phyloP scores from a whole-genome alignment of 2,329 filamentous ascomycete genomes.

The Sclerotinia trifoliorum region DNA sequence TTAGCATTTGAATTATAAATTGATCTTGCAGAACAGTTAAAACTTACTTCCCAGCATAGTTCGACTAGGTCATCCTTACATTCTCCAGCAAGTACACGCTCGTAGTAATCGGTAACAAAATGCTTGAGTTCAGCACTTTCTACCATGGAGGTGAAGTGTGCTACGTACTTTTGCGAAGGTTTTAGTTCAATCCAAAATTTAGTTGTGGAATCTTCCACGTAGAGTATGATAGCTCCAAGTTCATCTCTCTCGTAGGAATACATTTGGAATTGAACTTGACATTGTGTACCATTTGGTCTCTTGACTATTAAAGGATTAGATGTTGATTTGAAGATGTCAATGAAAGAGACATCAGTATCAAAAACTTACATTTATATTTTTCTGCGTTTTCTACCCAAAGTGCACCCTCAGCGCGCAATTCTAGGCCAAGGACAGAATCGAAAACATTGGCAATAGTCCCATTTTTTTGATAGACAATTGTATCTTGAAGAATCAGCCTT shows the following conservation, averaged over 20 bases:
- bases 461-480: slow-evolving; percentile 13
- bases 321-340: neutral
- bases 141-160: slow-evolving; percentile 13
- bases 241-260: slow-evolving; percentile 21
- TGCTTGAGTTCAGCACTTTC: slow-evolving; percentile 21
- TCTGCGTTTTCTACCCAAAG: slow-evolving; percentile 20
- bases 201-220: slow-evolving; percentile 16
- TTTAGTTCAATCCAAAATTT: slow-evolving; percentile 15
- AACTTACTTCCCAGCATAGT: slow-evolving; percentile 20
- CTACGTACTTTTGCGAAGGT: slow-evolving; percentile 19
- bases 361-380: slow-evolving; percentile 17
- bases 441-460: slow-evolving; percentile 8
- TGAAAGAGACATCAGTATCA: neutral
- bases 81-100: slow-evolving; percentile 4
- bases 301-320: slow-evolving; percentile 2
- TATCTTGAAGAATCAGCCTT: slow-evolving; percentile 16
- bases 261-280: slow-evolving; percentile 11
- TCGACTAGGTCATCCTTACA: slow-evolving; percentile 10
- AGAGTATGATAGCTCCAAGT: slow-evolving; percentile 16
- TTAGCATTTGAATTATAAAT: neutral
- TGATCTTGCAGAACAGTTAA: neutral
- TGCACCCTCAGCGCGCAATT: slow-evolving; percentile 11
- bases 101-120: slow-evolving; percentile 23
- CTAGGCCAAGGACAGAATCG: slow-evolving; percentile 5
- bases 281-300: slow-evolving; percentile 18